These are phyloP conservation scores for Cladosporium halotolerans DNA, from an alignment of 2,329 filamentous ascomycete species.

Conservation along the genomic window DNA sequence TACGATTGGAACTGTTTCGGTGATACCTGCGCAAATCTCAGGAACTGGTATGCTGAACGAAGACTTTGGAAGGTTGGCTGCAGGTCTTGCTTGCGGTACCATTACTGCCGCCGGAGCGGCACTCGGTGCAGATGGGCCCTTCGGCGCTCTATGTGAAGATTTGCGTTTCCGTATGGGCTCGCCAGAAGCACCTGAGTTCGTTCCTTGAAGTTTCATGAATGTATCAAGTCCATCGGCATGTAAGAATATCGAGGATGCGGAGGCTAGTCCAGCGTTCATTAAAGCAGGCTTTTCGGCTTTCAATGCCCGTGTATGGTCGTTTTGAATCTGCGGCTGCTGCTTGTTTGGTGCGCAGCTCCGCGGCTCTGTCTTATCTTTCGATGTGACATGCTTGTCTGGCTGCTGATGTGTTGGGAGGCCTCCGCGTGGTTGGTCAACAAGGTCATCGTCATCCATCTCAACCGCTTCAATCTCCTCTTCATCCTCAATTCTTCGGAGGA, in stretches of 20 bases:
- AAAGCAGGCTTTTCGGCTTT: too few relatives aligned
- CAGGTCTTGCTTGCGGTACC: slow-evolving; percentile 4
- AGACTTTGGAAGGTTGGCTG: background rate
- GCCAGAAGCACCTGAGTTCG: too few relatives aligned
- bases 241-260: too few relatives aligned
- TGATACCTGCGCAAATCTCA: slow-evolving; percentile 8
- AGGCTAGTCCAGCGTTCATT: too few relatives aligned
- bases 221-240: slow-evolving; percentile 6
- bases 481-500: slow-evolving; percentile 37
- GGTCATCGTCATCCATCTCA: background rate
- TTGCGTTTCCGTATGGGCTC: too few relatives aligned
- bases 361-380: too few relatives aligned
- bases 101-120: slow-evolving; percentile 13
- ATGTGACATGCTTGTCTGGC: too few relatives aligned
- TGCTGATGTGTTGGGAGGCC: too few relatives aligned
- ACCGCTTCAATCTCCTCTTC: slow-evolving; percentile 31
- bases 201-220: slow-evolving; percentile 15
- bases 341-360: too few relatives aligned
- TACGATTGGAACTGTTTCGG: slow-evolving; percentile 40
- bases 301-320: too few relatives aligned
- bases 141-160: too few relatives aligned
- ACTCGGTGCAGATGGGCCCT: background rate
- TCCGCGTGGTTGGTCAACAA: background rate
- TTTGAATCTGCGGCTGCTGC: too few relatives aligned
- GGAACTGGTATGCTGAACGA: slow-evolving; percentile 10